phyloP scores from a whole-genome alignment of 2,329 filamentous ascomycete species.

The Colletotrichum sp. region DNA sequence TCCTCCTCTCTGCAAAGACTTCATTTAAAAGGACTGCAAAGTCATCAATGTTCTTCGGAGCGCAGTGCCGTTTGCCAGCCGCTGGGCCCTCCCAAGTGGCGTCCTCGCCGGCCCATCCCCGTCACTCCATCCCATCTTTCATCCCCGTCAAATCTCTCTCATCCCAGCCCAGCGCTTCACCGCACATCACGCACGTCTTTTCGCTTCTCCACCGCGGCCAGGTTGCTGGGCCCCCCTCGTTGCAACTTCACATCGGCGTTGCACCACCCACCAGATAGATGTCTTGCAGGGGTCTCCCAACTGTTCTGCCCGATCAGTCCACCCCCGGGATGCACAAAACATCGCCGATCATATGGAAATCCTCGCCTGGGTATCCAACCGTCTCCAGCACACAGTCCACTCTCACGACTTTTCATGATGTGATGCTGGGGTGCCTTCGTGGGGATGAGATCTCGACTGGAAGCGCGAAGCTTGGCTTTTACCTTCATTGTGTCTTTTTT shows the following conservation, averaged over 20 bases:
- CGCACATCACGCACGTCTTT: constrained; percentile 7
- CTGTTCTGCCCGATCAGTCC: constrained; percentile 3
- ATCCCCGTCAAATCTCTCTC: constrained; percentile 2
- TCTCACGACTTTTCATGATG: not conserved
- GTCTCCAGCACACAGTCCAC: not conserved
- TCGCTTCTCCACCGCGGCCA: not conserved
- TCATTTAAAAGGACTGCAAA: not conserved
- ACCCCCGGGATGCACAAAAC: not conserved
- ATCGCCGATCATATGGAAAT: constrained; percentile 9
- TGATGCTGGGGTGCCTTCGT: constrained; percentile 7
- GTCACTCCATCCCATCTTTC: not conserved
- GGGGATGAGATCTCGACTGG: not conserved
- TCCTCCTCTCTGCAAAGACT: not conserved
- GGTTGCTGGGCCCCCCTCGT: not conserved
- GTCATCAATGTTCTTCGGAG: not conserved
- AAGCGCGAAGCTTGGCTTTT: constrained; percentile 11
- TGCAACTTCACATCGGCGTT: not conserved
- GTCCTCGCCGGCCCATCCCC: not conserved
- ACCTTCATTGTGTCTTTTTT: not conserved
- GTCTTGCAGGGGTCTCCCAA: not conserved
- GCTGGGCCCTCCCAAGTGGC: not conserved
- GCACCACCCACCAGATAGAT: not conserved
- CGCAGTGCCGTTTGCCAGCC: not conserved
- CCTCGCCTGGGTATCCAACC: not conserved
- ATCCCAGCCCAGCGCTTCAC: constrained; percentile 6